Base-by-base conservation (phyloP, 1,284 basidiomycete genomes). In the Cutaneotrichosporon sp. region DNA sequence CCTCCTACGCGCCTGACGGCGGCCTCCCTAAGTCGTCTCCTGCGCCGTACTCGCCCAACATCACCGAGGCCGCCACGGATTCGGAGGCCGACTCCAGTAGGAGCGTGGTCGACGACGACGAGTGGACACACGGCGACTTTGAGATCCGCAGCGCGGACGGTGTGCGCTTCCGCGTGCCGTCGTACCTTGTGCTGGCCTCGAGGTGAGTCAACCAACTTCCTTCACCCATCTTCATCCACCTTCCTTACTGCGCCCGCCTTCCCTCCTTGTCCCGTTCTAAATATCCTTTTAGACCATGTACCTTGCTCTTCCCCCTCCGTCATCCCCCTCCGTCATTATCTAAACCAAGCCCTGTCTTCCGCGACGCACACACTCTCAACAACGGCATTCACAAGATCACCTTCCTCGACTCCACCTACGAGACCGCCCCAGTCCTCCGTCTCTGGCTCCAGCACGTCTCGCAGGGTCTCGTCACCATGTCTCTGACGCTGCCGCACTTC, bases 61-160 rank as follows among this genome's bases (percentile, higher is more conserved):
- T n/a, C 42, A 16, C 4, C 18, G 42, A 46, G 4, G 16, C n/a
- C 18, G 4, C 5, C 42, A 46, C 42, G 3, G 42, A 46, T 18
- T 7, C 42, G 16, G 42, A 46, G 42, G 18, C 42, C 18, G 34
- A 13, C 34, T 18, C 42, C 18, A 7, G 10, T 18, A 2, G 11
- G 11, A 16, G 40, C 40, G 10, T 18, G 49, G 49, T 30, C 22
- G 51, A 53, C 18, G 51, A 53, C 32, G 32, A 34, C 2, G 32
- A 46, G 36, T 65, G 64, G 64, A 60, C 52, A 8, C 50, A 32
- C 7, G 65, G 63, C 40, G 65, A 66, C 55, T 62, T 66, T 30
- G 56, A 58, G 61, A 40, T 68, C 47, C 21, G 60, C 40, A 59
- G 58, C n/a, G 31, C 56, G 1, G 67, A 69, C 50, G 13, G 56